Conservation (phyloP, 306 rosid species). For the Trifolium fragiferum region DNA sequence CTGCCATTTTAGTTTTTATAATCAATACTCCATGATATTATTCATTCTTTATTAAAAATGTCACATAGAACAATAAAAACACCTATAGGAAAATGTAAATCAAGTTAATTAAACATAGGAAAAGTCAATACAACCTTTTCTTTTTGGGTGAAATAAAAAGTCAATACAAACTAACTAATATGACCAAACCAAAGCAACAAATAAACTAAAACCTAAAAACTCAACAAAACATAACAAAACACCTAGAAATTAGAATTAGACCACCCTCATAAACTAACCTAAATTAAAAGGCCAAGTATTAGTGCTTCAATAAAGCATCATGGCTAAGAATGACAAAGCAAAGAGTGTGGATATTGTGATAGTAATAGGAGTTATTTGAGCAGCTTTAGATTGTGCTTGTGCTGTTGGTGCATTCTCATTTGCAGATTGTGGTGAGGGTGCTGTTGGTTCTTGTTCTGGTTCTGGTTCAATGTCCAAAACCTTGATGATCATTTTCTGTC, state of each 20-base stretch:
- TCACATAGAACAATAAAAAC: neutral
- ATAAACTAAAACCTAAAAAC: neutral
- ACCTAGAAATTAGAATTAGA: conserved; percentile 13
- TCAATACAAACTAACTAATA: neutral
- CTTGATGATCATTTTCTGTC: conserved; percentile 74
- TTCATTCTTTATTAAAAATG: neutral
- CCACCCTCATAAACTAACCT: neutral
- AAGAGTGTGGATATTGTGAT: conserved; percentile 31
- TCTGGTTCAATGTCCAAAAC: conserved; percentile 53
- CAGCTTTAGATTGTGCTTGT: conserved; percentile 34
- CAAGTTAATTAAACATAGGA: neutral
- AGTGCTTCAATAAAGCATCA: conserved; percentile 41
- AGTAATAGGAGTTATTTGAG: conserved; percentile 27
- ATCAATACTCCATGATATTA: neutral
- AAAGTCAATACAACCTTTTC: neutral
- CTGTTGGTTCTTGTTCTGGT: neutral
- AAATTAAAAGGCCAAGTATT: neutral
- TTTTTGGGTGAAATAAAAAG: neutral
- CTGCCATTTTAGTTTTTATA: too few relatives aligned
- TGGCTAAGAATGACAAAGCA: conserved; percentile 17
- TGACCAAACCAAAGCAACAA: conserved; percentile 18
- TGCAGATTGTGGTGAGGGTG: conserved; percentile 47
- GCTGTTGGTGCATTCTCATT: conserved; percentile 25
- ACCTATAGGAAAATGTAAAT: neutral
- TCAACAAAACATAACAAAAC: neutral